Percentiles rank a stretch among this genome's conserved stretches.
phyloP scores from a whole-genome alignment of 148 eudicot species.

The Nepenthes gracilis region DNA sequence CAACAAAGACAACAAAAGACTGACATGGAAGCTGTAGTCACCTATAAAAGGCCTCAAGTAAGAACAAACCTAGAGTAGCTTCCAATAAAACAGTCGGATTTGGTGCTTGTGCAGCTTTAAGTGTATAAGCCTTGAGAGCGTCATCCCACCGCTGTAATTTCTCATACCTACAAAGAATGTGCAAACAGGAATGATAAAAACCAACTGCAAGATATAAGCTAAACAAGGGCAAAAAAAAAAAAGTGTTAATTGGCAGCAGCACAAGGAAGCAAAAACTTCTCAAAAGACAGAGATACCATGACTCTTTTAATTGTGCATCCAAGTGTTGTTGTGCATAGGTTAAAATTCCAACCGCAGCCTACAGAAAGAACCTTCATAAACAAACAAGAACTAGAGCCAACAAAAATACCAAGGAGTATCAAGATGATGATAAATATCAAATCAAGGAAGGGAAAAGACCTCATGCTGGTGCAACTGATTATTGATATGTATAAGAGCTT shows the following conservation, averaged over 20 bases:
- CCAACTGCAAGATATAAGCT: not conserved
- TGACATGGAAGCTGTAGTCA: no score
- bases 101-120: conserved; percentile 61
- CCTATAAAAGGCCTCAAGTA: not conserved
- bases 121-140: conserved; percentile 83
- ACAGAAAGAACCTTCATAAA: conserved; percentile 7
- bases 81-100: conserved; percentile 65
- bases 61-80: conserved; percentile 73
- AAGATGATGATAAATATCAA: not conserved
- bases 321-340: conserved; percentile 87
- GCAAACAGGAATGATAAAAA: conserved; percentile 11
- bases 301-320: conserved; percentile 90
- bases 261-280: not conserved
- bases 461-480: conserved; percentile 97
- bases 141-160: conserved; percentile 97
- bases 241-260: not conserved
- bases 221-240: not conserved
- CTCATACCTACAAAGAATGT: conserved; percentile 60
- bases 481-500: conserved; percentile 92
- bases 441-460: conserved; percentile 24
- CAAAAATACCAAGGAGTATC: not conserved
- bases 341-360: conserved; percentile 98
- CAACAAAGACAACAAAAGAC: no score
- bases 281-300: conserved; percentile 37
- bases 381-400: conserved; percentile 1